Base-by-base conservation (phyloP, 2,329 filamentous ascomycete species). In the Thielaviopsis euricoi region DNA sequence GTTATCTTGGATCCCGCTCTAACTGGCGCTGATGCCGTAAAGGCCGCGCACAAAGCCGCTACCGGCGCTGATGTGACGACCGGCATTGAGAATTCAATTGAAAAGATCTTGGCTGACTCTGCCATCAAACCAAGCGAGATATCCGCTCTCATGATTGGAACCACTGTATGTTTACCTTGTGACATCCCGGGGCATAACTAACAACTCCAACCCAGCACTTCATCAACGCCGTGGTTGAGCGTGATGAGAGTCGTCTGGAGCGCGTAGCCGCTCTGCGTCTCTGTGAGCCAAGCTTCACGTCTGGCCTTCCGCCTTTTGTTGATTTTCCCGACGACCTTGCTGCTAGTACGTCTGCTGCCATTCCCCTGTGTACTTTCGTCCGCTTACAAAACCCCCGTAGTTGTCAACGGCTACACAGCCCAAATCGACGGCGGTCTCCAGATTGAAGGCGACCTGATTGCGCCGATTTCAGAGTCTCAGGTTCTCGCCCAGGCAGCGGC, bases 181-280 rank as follows among this genome's bases (percentile, higher is more conserved):
- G 43, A n/a, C 1, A 10, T 6, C 13, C 6, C 22, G 5, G 43
- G 26, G 5, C 17, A 6, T 13, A 12, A 5, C 43, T 54, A 52
- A 51, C 48, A 40, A 22, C 50, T 1, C 33, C 48, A 40, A 22
- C 50, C 1, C 33, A 60, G 0, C 77, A 81, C 60, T 81, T 81
- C 62, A 71, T 81, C 63, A 82, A 81, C 60, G 78, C 78, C 9
- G 75, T 81, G 2, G 70, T 81, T 0, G 76, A 81, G 64, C 69
- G 74, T 50, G 77, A 81, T 60, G 69, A 68, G 7, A 64, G 70
- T 1, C 71, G 75, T 1, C 66, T 81, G 2, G 71, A 72, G 15
- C 69, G 66, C 5, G 77, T 81, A 5, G 79, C 77, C 1, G 76
- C 81, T 1, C 63, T 82, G 17, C 73, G 79, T 6, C 71, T 81